A percentile compares a stretch with the other conserved stretches of the same genome.
phyloP scores from a whole-genome alignment of 176 grass and related monocot genomes.

The Eleusine coracana region DNA sequence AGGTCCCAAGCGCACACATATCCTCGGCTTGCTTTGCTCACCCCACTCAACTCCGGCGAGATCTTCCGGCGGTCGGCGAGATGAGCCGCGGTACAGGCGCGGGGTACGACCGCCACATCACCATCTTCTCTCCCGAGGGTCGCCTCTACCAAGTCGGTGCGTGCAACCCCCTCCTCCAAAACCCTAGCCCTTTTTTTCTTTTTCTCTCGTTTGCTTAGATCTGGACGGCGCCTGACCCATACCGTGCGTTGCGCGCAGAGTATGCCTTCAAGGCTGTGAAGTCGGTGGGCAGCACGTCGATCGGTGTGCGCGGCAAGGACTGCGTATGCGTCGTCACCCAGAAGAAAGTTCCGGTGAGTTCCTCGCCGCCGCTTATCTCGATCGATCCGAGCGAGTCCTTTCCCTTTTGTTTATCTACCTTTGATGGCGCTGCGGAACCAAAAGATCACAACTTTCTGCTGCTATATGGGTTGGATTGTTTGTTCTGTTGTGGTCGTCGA shows the following conservation, averaged over 20 bases:
- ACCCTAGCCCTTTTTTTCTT: constrained; percentile 17
- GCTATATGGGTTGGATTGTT: background rate
- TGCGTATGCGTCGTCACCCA: constrained; percentile 96
- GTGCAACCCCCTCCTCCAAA: constrained; percentile 35
- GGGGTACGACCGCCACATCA: constrained; percentile 99
- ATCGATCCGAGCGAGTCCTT: background rate
- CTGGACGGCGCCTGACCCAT: constrained; percentile 23
- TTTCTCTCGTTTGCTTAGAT: constrained; percentile 1
- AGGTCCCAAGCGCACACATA: background rate
- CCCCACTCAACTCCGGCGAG: constrained; percentile 22
- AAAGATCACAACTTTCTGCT: background rate
- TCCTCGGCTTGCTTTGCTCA: background rate
- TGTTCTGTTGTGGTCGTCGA: background rate
- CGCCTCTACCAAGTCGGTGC: constrained; percentile 99
- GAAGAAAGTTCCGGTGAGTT: constrained; percentile 98
- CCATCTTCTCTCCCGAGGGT: constrained; percentile 98
- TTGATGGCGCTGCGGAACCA: background rate
- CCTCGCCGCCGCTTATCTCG: background rate
- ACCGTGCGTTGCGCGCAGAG: constrained; percentile 48
- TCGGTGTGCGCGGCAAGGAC: constrained; percentile 92
- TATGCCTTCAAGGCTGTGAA: constrained; percentile 99
- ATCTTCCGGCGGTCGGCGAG: constrained; percentile 43
- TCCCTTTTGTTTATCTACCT: background rate
- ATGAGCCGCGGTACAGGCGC: constrained; percentile 89
- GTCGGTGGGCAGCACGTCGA: constrained; percentile 87